phyloP scores from a whole-genome alignment of 148 eudicot genomes.

The Rhododendron molle region DNA sequence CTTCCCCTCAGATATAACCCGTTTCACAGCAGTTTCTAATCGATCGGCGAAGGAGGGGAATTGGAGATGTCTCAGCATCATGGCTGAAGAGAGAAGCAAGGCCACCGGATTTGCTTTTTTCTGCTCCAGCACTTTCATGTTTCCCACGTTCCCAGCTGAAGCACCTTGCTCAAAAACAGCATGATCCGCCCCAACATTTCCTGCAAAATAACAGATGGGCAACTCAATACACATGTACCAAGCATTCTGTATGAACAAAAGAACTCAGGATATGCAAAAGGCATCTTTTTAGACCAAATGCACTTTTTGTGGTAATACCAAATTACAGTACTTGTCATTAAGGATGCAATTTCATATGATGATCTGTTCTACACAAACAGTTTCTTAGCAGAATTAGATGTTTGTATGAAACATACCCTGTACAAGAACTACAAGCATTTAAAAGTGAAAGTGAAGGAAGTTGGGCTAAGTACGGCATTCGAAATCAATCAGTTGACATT shows the following conservation, averaged over 20 bases:
- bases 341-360: not conserved
- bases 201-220: conserved; percentile 11
- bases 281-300: not conserved
- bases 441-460: not conserved
- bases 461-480: not conserved
- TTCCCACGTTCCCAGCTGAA: conserved; percentile 48
- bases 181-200: conserved; percentile 44
- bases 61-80: conserved; percentile 52
- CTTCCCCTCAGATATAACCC: conserved; percentile 38
- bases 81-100: conserved; percentile 48
- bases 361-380: not conserved
- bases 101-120: conserved; percentile 50
- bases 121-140: conserved; percentile 19
- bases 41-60: conserved; percentile 50
- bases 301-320: not conserved
- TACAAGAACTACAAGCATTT: not conserved
- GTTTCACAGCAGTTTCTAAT: conserved; percentile 40
- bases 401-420: not conserved
- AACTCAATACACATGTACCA: not conserved
- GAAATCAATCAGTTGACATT: not conserved
- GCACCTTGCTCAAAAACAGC: conserved; percentile 53
- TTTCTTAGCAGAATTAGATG: not conserved
- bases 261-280: not conserved
- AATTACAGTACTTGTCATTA: not conserved
- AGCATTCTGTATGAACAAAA: not conserved